A percentile compares a stretch with the other conserved stretches of the same genome.
phyloP scores from a whole-genome alignment of 805 yeast species.

The Teunomyces lycoperdinae region DNA sequence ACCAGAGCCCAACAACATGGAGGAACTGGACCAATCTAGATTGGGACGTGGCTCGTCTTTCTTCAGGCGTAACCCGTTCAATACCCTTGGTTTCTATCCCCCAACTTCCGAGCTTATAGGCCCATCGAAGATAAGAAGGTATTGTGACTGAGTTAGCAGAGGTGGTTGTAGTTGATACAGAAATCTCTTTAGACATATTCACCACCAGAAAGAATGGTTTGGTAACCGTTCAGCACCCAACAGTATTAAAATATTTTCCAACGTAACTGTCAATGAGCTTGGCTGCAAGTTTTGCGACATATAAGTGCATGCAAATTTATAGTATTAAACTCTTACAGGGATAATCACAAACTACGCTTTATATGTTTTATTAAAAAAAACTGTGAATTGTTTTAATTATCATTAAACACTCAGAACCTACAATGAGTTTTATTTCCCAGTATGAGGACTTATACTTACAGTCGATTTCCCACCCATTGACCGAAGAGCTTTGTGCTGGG shows the following conservation, averaged over 20 bases:
- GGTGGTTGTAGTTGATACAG: neutral
- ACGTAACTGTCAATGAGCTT: neutral
- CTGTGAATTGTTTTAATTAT: too few relatives aligned
- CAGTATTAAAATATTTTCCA: too few relatives aligned
- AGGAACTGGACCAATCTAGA: slow-evolving; percentile 18
- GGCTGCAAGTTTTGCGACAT: slow-evolving; percentile 1
- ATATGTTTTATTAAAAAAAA: neutral
- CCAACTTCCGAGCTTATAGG: slow-evolving; percentile 20
- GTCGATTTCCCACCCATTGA: slow-evolving; percentile 16
- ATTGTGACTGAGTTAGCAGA: neutral
- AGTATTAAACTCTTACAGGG: neutral
- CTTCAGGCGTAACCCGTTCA: slow-evolving; percentile 30
- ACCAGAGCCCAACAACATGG: slow-evolving; percentile 35
- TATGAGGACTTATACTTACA: neutral
- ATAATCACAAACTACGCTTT: neutral
- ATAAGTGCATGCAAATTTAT: neutral
- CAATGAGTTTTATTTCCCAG: neutral
- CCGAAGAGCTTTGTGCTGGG: slow-evolving; percentile 47
- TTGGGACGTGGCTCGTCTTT: slow-evolving; percentile 14
- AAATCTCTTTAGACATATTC: neutral
- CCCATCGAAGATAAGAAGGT: slow-evolving; percentile 6
- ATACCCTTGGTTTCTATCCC: slow-evolving; percentile 37
- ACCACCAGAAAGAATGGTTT: neutral
- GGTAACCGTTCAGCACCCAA: too few relatives aligned
- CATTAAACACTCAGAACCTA: neutral